Evolutionary conservation across 176 grass and related monocot species (phyloP).

Genomic region (Lolium rigidum): DNA sequence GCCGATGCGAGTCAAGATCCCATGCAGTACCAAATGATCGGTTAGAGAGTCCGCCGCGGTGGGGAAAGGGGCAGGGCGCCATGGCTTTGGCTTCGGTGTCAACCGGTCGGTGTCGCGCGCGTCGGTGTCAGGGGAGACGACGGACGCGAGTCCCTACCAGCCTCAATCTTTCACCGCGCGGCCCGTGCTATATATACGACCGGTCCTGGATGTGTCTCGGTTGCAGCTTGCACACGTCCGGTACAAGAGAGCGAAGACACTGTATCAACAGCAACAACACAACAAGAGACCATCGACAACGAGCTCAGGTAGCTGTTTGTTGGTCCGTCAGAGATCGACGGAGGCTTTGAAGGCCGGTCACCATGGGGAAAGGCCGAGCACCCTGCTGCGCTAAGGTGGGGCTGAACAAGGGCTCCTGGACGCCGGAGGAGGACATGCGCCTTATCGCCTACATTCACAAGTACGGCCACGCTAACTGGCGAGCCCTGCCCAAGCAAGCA

Average conservation of each 20-base stretch:
- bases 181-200: slow-evolving; percentile 38
- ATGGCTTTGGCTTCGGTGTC: not conserved
- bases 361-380: slow-evolving; percentile 80
- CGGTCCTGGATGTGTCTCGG: slow-evolving; percentile 4
- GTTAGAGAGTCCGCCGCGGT: not conserved
- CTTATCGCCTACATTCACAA: slow-evolving; percentile 76
- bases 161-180: no score
- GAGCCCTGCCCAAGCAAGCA: slow-evolving; percentile 84
- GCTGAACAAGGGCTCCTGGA: slow-evolving; percentile 92
- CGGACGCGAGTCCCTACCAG: not conserved
- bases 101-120: slow-evolving; percentile 40
- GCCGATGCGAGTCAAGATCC: no score
- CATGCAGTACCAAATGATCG: no score
- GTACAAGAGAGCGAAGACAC: not conserved
- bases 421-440: slow-evolving; percentile 75
- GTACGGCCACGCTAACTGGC: slow-evolving; percentile 90
- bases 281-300: not conserved
- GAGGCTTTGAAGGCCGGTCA: no score
- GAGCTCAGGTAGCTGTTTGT: not conserved
- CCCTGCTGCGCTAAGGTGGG: slow-evolving; percentile 94
- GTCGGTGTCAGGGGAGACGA: not conserved
- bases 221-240: slow-evolving; percentile 32
- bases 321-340: no score
- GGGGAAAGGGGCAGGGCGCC: not conserved
- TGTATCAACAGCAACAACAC: not conserved